Evolutionary conservation across 2,329 filamentous ascomycete genomes (phyloP).

Genomic region (Cercospora brassicicola): DNA sequence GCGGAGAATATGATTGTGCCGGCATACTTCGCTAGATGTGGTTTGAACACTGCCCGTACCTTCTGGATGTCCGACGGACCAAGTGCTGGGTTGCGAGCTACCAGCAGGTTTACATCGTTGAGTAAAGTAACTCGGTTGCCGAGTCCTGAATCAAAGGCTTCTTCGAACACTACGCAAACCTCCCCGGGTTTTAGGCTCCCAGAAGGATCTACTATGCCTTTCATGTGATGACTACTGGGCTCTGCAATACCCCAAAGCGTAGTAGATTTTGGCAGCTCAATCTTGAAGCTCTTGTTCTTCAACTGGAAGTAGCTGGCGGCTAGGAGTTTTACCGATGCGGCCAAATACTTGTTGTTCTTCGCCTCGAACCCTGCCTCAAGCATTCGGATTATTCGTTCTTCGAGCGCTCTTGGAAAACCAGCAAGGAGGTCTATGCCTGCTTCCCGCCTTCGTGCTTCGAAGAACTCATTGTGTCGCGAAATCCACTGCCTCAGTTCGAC

Average conservation of each 20-base stretch:
- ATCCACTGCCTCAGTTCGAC: slow-evolving; percentile 42
- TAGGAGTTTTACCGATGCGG: slow-evolving; percentile 15
- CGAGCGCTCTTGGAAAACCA: slow-evolving; percentile 52
- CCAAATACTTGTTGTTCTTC: slow-evolving; percentile 22
- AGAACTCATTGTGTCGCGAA: slow-evolving; percentile 47
- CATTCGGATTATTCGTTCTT: slow-evolving; percentile 58
- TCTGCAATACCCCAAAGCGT: slow-evolving; percentile 69
- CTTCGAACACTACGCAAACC: slow-evolving; percentile 64
- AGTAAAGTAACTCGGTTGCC: slow-evolving; percentile 48
- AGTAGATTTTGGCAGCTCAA: slow-evolving; percentile 62
- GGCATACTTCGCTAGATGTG: slow-evolving; percentile 65
- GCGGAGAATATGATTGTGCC: slow-evolving; percentile 78
- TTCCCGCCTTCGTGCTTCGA: slow-evolving; percentile 35
- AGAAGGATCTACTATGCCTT: slow-evolving; percentile 21
- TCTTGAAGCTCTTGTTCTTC: slow-evolving; percentile 28
- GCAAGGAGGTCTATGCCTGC: slow-evolving; percentile 41
- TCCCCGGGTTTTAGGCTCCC: slow-evolving; percentile 63
- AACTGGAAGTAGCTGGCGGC: slow-evolving; percentile 18
- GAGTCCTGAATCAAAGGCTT: slow-evolving; percentile 45
- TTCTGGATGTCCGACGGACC: slow-evolving; percentile 72
- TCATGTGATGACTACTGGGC: slow-evolving; percentile 44
- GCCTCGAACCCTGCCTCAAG: slow-evolving; percentile 47
- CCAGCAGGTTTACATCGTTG: slow-evolving; percentile 61
- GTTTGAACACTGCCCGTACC: slow-evolving; percentile 52
- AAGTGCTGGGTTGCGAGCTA: slow-evolving; percentile 69